These are phyloP conservation scores for Hansfordia pulvinata DNA, from an alignment of 2,329 filamentous ascomycete genomes.

Conservation along the genomic window DNA sequence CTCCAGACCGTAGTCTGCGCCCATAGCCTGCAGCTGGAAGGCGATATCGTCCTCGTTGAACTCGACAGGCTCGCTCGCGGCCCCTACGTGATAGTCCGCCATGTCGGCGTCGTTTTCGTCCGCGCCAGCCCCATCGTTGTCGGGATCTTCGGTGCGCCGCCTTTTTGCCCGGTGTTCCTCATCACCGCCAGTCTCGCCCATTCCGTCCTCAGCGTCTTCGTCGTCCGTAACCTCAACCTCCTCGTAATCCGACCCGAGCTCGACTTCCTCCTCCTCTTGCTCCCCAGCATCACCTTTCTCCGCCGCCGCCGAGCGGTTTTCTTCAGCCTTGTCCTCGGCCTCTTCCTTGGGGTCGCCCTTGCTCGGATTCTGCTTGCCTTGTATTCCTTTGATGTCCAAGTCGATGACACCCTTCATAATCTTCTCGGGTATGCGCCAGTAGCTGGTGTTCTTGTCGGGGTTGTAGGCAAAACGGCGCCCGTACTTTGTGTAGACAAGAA, in stretches of 20 bases:
- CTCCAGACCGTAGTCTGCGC: conserved; percentile 67
- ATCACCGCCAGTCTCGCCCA: conserved; percentile 41
- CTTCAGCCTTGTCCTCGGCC: conserved; percentile 15
- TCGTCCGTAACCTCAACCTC: conserved; percentile 57
- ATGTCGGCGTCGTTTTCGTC: too few relatives aligned
- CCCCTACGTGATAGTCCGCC: too few relatives aligned
- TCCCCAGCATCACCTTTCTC: conserved; percentile 31
- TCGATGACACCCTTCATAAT: conserved; percentile 65
- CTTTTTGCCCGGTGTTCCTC: conserved; percentile 33
- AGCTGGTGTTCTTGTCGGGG: conserved; percentile 70
- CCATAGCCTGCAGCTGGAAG: conserved; percentile 82
- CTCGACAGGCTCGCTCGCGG: conserved; percentile 51
- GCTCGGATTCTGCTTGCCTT: conserved; percentile 32
- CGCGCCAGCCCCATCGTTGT: too few relatives aligned
- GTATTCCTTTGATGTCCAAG: conserved; percentile 59
- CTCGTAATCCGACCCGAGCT: conserved; percentile 63
- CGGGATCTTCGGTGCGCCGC: conserved; percentile 27
- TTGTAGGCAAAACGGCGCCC: conserved; percentile 87
- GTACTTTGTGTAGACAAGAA: conserved; percentile 85
- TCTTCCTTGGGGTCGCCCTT: conserved; percentile 6
- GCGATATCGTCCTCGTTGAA: conserved; percentile 93
- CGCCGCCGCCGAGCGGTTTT: too few relatives aligned
- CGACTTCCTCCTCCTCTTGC: conserved; percentile 19
- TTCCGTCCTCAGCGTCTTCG: conserved; percentile 32
- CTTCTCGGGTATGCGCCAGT: conserved; percentile 88